A percentile compares a stretch with the other conserved stretches of the same genome.
phyloP scores from a whole-genome alignment of 2,329 filamentous ascomycete genomes.

The Knufia fluminis region DNA sequence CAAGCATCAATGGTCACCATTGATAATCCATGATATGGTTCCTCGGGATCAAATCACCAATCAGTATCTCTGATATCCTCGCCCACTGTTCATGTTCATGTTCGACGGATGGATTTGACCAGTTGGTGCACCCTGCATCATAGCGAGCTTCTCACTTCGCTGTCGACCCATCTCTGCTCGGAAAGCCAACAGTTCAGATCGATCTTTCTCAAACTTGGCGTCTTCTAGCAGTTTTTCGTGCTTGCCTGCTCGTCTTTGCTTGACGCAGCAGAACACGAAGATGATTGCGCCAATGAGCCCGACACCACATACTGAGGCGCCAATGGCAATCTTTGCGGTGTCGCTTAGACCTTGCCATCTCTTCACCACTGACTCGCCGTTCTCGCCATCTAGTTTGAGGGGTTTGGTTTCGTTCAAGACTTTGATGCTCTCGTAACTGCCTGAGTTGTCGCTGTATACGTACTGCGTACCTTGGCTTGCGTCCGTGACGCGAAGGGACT shows the following conservation, averaged over 20 bases:
- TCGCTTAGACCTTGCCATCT: slow-evolving; percentile 36
- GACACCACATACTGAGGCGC: slow-evolving; percentile 30
- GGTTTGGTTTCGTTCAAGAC: slow-evolving; percentile 29
- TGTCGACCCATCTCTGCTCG: slow-evolving; percentile 20
- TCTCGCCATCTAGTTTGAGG: slow-evolving; percentile 22
- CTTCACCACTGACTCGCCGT: slow-evolving; percentile 17
- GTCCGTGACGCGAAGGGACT: slow-evolving; percentile 58
- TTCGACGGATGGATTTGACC: not conserved
- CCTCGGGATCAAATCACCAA: too few relatives aligned
- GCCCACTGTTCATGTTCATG: slow-evolving; percentile 1
- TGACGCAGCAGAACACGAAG: slow-evolving; percentile 40
- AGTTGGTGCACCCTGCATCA: slow-evolving; percentile 4
- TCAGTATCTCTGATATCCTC: slow-evolving; percentile 8
- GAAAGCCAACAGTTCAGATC: slow-evolving; percentile 28
- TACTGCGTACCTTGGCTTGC: slow-evolving; percentile 30
- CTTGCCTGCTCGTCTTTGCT: slow-evolving; percentile 42
- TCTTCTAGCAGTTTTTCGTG: slow-evolving; percentile 41
- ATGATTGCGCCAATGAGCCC: slow-evolving; percentile 27
- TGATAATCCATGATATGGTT: not conserved
- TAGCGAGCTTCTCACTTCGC: slow-evolving; percentile 16
- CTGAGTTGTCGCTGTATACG: slow-evolving; percentile 31
- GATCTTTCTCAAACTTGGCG: slow-evolving; percentile 36
- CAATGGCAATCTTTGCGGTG: slow-evolving; percentile 42
- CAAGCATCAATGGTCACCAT: not conserved
- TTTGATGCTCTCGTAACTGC: slow-evolving; percentile 39